Percentiles rank a stretch among this genome's conserved stretches.
These are phyloP conservation scores for Linanthus parryae DNA, from an alignment of 148 eudicot genomes.

Conservation along the genomic window DNA sequence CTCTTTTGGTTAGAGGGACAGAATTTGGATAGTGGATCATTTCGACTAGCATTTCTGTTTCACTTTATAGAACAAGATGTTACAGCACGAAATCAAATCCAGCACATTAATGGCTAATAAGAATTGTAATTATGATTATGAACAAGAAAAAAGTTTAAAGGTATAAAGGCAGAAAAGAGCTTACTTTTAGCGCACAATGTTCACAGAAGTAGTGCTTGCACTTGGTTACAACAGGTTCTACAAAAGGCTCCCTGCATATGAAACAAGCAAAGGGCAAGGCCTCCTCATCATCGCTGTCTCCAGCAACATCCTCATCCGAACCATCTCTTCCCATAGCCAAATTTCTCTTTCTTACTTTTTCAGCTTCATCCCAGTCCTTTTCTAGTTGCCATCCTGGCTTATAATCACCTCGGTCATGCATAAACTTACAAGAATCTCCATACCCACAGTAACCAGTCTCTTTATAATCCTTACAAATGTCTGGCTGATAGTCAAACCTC, in stretches of 20 bases:
- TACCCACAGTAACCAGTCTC: constrained; percentile 98
- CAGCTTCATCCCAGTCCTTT: constrained; percentile 88
- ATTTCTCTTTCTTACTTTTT: constrained; percentile 69
- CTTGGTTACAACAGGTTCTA: constrained; percentile 79
- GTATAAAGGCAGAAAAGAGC: neutral
- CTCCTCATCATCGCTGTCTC: constrained; percentile 63
- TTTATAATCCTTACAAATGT: constrained; percentile 92
- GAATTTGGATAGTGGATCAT: too few relatives aligned
- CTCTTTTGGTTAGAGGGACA: too few relatives aligned
- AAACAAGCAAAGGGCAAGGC: constrained; percentile 80
- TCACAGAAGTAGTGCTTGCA: constrained; percentile 95
- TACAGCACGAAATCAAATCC: too few relatives aligned
- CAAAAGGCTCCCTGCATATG: constrained; percentile 78
- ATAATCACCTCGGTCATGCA: constrained; percentile 96
- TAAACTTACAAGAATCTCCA: constrained; percentile 95
- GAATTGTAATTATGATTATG: too few relatives aligned
- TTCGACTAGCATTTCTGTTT: too few relatives aligned
- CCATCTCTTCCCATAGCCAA: constrained; percentile 63
- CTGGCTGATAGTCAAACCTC: constrained; percentile 94
- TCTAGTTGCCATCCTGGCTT: constrained; percentile 97
- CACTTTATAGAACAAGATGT: too few relatives aligned
- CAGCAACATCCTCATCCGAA: constrained; percentile 32
- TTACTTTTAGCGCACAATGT: constrained; percentile 85
- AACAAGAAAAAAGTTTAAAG: too few relatives aligned
- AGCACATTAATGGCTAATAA: too few relatives aligned